phyloP scores from a whole-genome alignment of 805 yeast genomes.

The Kodamaea fukazawae region DNA sequence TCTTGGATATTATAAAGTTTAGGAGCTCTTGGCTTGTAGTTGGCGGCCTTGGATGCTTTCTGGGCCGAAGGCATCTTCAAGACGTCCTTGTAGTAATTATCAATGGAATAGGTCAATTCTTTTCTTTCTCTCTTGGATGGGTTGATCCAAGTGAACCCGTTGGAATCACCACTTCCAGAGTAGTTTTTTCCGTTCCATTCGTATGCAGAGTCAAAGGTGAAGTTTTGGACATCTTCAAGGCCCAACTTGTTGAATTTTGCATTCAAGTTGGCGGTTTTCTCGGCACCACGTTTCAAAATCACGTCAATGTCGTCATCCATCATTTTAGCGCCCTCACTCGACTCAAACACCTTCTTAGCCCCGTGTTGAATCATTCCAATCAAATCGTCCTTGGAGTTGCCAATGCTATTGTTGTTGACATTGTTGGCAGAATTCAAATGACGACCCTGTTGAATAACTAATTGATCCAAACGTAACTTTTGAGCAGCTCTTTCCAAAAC shows the following conservation, averaged over 20 bases:
- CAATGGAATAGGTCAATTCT: slow-evolving; percentile 75
- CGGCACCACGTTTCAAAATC: slow-evolving; percentile 76
- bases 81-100: slow-evolving; percentile 72
- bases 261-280: slow-evolving; percentile 74
- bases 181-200: slow-evolving; percentile 92
- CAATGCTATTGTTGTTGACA: slow-evolving; percentile 43
- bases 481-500: slow-evolving; percentile 96
- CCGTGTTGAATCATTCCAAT: slow-evolving; percentile 97
- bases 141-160: slow-evolving; percentile 60
- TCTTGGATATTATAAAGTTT: slow-evolving; percentile 64
- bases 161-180: slow-evolving; percentile 18
- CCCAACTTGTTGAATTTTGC: slow-evolving; percentile 84
- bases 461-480: slow-evolving; percentile 84
- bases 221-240: slow-evolving; percentile 88
- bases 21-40: slow-evolving; percentile 51
- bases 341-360: slow-evolving; percentile 82
- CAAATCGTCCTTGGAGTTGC: slow-evolving; percentile 76
- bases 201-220: slow-evolving; percentile 86
- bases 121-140: slow-evolving; percentile 75
- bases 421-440: slow-evolving; percentile 28
- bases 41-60: slow-evolving; percentile 4
- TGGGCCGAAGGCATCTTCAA: slow-evolving; percentile 35
- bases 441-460: slow-evolving; percentile 93
- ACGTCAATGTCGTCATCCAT: slow-evolving; percentile 76
- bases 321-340: slow-evolving; percentile 27